Evolutionary conservation across 164 flowering plant genomes (phyloP).

Genomic region (Tetrastigma voinierianum): DNA sequence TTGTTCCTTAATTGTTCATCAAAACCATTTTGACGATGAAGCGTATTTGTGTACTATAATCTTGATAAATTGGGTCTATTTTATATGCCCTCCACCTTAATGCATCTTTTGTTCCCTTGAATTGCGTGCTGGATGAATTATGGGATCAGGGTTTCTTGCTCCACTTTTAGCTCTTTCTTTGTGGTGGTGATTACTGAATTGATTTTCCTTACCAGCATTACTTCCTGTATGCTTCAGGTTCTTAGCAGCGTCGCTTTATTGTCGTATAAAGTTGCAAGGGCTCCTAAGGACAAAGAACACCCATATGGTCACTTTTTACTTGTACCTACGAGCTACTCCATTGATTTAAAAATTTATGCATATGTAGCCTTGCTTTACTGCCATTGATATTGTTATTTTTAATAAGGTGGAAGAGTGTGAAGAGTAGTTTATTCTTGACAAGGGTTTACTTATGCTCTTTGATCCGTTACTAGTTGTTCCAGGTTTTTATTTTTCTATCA

Average conservation of each 20-base stretch:
- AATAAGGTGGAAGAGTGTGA: neutral
- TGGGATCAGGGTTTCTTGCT: neutral
- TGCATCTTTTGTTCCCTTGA: neutral
- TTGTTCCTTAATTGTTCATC: too few species aligned
- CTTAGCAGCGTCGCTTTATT: conserved; percentile 83
- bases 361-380: neutral
- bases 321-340: conserved; percentile 45
- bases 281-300: conserved; percentile 96
- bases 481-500: too few species aligned
- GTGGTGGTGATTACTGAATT: neutral
- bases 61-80: neutral
- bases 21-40: neutral
- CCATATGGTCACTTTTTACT: conserved; percentile 89
- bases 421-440: too few species aligned
- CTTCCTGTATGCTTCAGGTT: conserved; percentile 49
- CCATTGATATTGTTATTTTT: neutral
- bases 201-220: conserved; percentile 5
- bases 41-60: neutral
- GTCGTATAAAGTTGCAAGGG: conserved; percentile 79
- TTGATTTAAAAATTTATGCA: conserved; percentile 20
- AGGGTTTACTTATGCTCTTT: too few species aligned
- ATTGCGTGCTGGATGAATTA: neutral
- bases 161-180: neutral
- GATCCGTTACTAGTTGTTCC: too few species aligned
- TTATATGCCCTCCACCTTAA: neutral